Evolutionary conservation across 805 yeast species (phyloP), one percentile per base, ranked within the genome.

Genomic region (Zygotorulaspora florentina): DNA sequence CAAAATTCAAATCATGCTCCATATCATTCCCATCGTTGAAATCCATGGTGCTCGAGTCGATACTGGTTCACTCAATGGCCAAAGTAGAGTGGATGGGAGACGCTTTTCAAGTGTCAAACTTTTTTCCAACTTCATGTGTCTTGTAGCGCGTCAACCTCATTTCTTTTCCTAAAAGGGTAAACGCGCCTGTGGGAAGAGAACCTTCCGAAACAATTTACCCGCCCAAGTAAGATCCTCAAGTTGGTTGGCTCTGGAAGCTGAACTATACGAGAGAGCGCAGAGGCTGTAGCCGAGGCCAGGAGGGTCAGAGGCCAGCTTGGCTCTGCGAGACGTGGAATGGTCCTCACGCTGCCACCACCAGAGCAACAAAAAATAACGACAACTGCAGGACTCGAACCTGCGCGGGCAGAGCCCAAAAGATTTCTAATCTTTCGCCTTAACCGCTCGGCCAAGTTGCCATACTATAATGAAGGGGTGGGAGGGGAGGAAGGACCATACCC

Each of bases 321-420:
- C n/a, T n/a, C n/a, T n/a, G n/a, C n/a, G n/a, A n/a, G n/a, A n/a
- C n/a, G n/a, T n/a, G n/a, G n/a, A n/a, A n/a, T n/a, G n/a, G n/a
- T n/a, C n/a, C n/a, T n/a, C n/a, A n/a, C n/a, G n/a, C n/a, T n/a
- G n/a, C n/a, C n/a, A n/a, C n/a, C n/a, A n/a, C n/a, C n/a, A 40
- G 40, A 42, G 46, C 45, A 43, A 48, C 47, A 68, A 68, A 66
- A 68, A 62, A 65, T 65, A 62, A 53, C 82, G 83, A 77, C 82
- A 78, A 74, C 83, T 75, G 81, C 84, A 79, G 83, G 84, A 78
- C 66, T 79, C 81, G 84, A 79, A 77, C 77, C 77, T 73, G 76
- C 74, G 77, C 77, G 77, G 77, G 76, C 70, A 72, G 71, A 67
- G 72, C 77, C 78, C 77, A 74, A 74, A 72, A 73, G 77, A 73